Percentiles rank a stretch among this genome's conserved stretches.
phyloP scores from a whole-genome alignment of 139 green algal genomes.

The Astrephomene gubernaculifera region DNA sequence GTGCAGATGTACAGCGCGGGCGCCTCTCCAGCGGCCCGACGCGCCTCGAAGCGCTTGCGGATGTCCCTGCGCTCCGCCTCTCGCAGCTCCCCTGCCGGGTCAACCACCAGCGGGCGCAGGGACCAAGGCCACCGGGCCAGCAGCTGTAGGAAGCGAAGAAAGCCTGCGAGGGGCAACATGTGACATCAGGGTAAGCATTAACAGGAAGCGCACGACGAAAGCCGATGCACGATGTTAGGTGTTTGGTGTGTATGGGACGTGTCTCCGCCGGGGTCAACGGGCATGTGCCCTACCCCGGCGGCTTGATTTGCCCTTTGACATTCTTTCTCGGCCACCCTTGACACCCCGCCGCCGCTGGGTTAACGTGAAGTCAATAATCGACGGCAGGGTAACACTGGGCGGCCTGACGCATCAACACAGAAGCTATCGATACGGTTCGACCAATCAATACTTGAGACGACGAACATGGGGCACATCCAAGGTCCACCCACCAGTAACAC shows the following conservation, averaged over 20 bases:
- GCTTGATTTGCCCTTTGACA: constrained; percentile 35
- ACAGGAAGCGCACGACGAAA: no score
- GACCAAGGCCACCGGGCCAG: constrained; percentile 74
- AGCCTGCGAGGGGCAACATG: constrained; percentile 63
- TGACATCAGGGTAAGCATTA: no score
- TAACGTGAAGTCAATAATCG: neutral
- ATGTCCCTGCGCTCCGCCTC: constrained; percentile 30
- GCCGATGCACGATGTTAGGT: no score
- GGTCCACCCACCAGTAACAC: constrained; percentile 50
- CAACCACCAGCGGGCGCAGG: constrained; percentile 71
- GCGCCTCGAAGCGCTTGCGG: constrained; percentile 39
- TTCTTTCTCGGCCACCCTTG: constrained; percentile 43
- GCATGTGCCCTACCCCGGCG: constrained; percentile 1
- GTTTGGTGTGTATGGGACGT: neutral
- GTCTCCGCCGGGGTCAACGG: constrained; percentile 30
- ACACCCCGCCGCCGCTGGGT: constrained; percentile 27
- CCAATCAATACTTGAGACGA: neutral
- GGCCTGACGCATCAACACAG: neutral
- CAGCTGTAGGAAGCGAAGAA: constrained; percentile 82
- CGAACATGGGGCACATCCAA: neutral
- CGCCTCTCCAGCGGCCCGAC: neutral
- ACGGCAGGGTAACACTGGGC: constrained; percentile 42
- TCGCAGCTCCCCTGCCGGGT: constrained; percentile 65
- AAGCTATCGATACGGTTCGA: neutral
- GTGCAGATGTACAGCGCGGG: constrained; percentile 71